Percentiles rank a stretch among this genome's conserved stretches.
phyloP scores from a whole-genome alignment of 371 early-diverging fungal genomes.

The Lichtheimia corymbifera region DNA sequence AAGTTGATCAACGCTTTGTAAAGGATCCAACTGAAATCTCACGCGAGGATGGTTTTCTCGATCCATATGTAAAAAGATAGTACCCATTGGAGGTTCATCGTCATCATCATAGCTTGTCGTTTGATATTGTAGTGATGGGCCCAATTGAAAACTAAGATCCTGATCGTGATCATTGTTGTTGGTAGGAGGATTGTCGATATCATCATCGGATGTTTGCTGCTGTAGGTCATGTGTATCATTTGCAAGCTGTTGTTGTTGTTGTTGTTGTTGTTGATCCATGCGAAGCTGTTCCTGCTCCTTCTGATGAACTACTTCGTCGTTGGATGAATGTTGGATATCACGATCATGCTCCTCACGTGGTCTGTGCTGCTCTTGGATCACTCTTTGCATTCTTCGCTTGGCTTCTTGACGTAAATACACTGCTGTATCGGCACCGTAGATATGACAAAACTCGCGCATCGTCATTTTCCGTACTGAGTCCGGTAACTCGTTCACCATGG shows the following conservation, averaged over 20 bases:
- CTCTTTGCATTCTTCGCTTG: constrained; percentile 2
- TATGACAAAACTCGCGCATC: constrained; percentile 32
- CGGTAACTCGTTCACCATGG: constrained; percentile 27
- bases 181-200: no score
- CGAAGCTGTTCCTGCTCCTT: no score
- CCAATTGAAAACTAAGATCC: no score
- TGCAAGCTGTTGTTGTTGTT: neutral
- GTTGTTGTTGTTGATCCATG: no score
- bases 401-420: constrained; percentile 17
- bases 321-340: no score
- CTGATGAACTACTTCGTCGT: no score
- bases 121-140: no score
- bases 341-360: neutral
- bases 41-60: constrained; percentile 24
- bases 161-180: no score
- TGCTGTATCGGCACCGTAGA: constrained; percentile 21
- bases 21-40: constrained; percentile 24
- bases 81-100: constrained; percentile 14
- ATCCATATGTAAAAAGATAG: constrained; percentile 23
- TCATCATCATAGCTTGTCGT: no score
- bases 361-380: neutral
- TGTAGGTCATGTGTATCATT: neutral
- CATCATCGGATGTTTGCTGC: neutral
- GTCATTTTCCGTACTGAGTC: constrained; percentile 24
- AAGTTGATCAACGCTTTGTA: constrained; percentile 8